Percentiles rank a stretch among this genome's conserved stretches.
Conservation (phyloP, 169 alveolate species). For the Theileria sp. region DNA sequence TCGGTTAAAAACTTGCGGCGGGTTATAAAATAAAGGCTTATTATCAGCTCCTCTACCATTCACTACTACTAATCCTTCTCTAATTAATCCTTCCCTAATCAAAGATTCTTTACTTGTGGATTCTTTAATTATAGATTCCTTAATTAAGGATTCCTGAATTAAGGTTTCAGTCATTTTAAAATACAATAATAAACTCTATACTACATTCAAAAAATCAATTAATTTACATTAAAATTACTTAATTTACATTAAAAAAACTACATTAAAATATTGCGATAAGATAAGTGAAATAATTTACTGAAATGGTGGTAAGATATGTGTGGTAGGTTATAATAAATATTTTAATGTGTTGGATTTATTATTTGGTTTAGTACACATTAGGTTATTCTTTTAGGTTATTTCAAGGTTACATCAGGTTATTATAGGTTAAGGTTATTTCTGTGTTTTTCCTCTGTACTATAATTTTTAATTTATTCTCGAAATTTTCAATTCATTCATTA, state of each 20-base stretch:
- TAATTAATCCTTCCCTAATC: slow-evolving; percentile 15
- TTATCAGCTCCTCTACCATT: slow-evolving; percentile 61
- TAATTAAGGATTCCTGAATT: too few species aligned
- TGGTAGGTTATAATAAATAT: neutral
- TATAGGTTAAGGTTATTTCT: too few species aligned
- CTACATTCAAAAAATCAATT: neutral
- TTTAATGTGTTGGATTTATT: neutral
- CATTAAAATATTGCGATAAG: neutral
- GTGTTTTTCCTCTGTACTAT: neutral
- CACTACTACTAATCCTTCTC: slow-evolving; percentile 78
- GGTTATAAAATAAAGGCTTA: slow-evolving; percentile 81
- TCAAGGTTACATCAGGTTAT: too few species aligned
- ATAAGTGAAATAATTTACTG: too few species aligned
- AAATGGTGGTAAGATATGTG: neutral
- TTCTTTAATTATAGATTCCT: too few species aligned
- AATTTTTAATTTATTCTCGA: too few species aligned
- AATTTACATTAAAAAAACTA: neutral
- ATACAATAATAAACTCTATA: neutral
- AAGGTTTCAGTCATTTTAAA: neutral
- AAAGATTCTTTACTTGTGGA: too few species aligned
- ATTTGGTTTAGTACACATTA: neutral
- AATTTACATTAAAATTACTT: neutral
- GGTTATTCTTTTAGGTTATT: neutral
- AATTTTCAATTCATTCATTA: too few species aligned
- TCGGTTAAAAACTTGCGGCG: slow-evolving; percentile 91